Base-by-base conservation (phyloP, 2,329 filamentous ascomycete genomes). In the Cercospora sp. region DNA sequence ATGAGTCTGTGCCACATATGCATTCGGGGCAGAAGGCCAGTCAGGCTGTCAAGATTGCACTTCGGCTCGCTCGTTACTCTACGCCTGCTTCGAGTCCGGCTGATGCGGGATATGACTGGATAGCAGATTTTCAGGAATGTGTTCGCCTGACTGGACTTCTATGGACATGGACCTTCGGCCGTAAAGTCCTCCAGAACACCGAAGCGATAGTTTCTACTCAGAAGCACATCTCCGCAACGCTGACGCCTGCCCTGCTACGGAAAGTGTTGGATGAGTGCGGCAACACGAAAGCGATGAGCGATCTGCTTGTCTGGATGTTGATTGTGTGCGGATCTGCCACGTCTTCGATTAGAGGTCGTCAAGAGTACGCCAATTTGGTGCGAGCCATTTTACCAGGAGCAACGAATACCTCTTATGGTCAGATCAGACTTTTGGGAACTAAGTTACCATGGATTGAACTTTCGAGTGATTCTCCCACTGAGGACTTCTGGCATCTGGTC, bases 91-190 rank as follows among this genome's bases (percentile, higher is more conserved):
- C 59, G 21, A 66, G 63, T 12, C 61, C 58, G 10, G 63, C 43
- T 4, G 40, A 63, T 9, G 53, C 61, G n/a, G 24, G 34, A 10
- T 57, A 55, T 32, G 61, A 68, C 32, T 71, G 69, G 69, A 55
- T 58, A 8, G 32, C 59, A 3, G 68, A 66, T 12, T 67, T 71
- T 12, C 63, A 65, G 32, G 68, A 71, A 26, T 68, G 68, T 32
- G 63, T 70, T 3, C 65, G 70, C 13, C 40, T 65, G 9, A 63
- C 63, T 3, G 64, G 55, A 1, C 16, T 71, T 12, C 66, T 71
- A 7, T 71, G 67, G 61, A 68, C 70, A 2, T 71, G 70, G 70
- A 62, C 63, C 5, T 71, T 71, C 16, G 70, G 66, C 34, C 60
- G 70, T 1, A 69, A 69, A 40, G 59, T 70, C 12, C 32, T 63